phyloP scores from a whole-genome alignment of 208 protist genomes.

The Trypanosoma avium region DNA sequence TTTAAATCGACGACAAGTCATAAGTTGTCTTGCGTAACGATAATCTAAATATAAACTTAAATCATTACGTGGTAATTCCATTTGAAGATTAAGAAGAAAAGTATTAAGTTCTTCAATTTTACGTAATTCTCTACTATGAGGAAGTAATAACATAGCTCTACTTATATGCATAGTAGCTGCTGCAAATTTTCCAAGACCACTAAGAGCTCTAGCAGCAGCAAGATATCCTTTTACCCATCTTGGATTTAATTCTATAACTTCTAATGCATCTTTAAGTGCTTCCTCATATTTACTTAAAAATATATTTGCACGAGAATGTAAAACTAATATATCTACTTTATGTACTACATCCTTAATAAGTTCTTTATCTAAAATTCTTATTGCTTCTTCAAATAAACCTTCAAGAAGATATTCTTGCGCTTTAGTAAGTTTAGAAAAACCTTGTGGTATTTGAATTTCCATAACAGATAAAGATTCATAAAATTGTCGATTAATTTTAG shows the following conservation, averaged over 20 bases:
- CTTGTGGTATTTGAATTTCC: constrained; percentile 6
- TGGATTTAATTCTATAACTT: constrained; percentile 47
- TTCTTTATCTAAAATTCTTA: constrained; percentile 20
- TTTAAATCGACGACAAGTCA: constrained; percentile 8
- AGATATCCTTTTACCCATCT: constrained; percentile 68
- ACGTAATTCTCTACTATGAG: constrained; percentile 58
- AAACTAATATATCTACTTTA: constrained; percentile 41
- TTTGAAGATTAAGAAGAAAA: constrained; percentile 51
- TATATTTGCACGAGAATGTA: constrained; percentile 65
- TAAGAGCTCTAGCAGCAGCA: constrained; percentile 55
- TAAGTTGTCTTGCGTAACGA: constrained; percentile 55
- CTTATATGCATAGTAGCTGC: constrained; percentile 33
- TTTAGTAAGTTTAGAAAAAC: constrained; percentile 3
- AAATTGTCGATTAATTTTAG: constrained; percentile 24
- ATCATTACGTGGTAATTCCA: constrained; percentile 29
- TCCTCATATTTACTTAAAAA: constrained; percentile 53
- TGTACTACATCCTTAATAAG: not conserved
- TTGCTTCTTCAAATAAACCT: constrained; percentile 17
- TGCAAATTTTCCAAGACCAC: constrained; percentile 51
- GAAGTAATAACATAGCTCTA: constrained; percentile 41
- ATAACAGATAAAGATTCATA: constrained; percentile 34
- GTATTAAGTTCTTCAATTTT: constrained; percentile 52
- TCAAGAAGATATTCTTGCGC: constrained; percentile 17
- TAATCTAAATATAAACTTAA: constrained; percentile 49
- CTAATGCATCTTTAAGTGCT: constrained; percentile 52